Base-by-base conservation (phyloP, 2,329 filamentous ascomycete genomes). In the Aspergillus sclerotialis region DNA sequence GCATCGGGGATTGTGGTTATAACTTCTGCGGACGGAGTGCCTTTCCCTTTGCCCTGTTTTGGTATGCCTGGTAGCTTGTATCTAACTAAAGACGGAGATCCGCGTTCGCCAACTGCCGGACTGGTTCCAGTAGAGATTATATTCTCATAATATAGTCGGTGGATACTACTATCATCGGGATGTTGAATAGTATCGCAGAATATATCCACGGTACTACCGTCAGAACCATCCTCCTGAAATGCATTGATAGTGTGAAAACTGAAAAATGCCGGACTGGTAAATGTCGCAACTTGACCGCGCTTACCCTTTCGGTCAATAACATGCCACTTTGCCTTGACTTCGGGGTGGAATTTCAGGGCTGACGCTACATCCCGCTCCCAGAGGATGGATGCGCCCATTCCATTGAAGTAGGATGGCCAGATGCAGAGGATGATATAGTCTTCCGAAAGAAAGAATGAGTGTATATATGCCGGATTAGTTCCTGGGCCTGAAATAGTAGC, bases 211-310 rank as follows among this genome's bases (percentile, higher is more conserved):
- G 46, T 37, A 0, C 40, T 10, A 10, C 10, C 39, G 8, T 48
- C 32, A 18, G 48, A 31, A 2, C 54, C 60, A 0, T 54, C 42
- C 43, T 82, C 72, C 49, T 89, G 83, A 49, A 78, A 90, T 0
- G 83, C 75, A 46, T 92, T 92, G 50, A 84, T 66, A 0, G 74
- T 75, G 58, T 92, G 85, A 57, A 92, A 90, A 56, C 76, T 80
- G 64, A 88, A 90, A 25, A 77, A 78, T 0, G 81, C 73, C 0
- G 75, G 70, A 11, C 75, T 80, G n/a, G 78, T 70, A 49, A 80
- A 88, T 1, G 70, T 73, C 6, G 75, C 80, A 0, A 89, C 70
- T 0, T 89, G 60, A 0, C 84, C 83, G 30, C 69, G 67, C 5
- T 68, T 71, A 68, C 57, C 2, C 54, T 65, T 44, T 0, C 84